Evolutionary conservation across 495 filamentous ascomycete genomes (phyloP).

Genomic region (Pyronema omphalodes): DNA sequence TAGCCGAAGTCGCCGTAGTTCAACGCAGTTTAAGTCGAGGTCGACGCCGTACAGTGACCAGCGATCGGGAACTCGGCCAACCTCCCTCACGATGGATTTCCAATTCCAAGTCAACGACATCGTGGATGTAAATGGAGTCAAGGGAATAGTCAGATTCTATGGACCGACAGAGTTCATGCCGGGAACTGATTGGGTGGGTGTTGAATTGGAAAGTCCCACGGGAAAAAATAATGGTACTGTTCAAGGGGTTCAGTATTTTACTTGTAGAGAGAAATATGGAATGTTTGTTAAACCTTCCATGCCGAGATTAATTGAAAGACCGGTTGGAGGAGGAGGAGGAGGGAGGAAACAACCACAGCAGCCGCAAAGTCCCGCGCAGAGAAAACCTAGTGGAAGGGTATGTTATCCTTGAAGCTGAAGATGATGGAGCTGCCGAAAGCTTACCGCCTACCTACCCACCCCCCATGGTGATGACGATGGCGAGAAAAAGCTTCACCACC

Average conservation of each 20-base stretch:
- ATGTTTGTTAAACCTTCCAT: slow-evolving; percentile 70
- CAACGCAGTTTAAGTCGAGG: no score
- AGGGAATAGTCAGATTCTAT: slow-evolving; percentile 58
- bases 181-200: slow-evolving; percentile 66
- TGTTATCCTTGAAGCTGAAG: no score
- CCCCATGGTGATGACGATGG: slow-evolving; percentile 23
- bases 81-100: no score
- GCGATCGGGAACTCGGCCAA: no score
- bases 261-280: slow-evolving; percentile 58
- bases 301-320: slow-evolving; percentile 40
- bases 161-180: slow-evolving; percentile 59
- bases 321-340: slow-evolving; percentile 18
- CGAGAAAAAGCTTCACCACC: slow-evolving; percentile 24
- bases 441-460: not conserved
- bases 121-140: slow-evolving; percentile 40
- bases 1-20: no score
- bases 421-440: no score
- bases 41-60: no score
- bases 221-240: slow-evolving; percentile 94
- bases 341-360: not conserved
- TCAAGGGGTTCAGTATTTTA: slow-evolving; percentile 77
- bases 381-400: not conserved
- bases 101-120: slow-evolving; percentile 16
- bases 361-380: not conserved
- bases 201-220: slow-evolving; percentile 64